These are phyloP conservation scores for Clitoria ternatea DNA, from an alignment of 306 rosid species.

Conservation along the genomic window DNA sequence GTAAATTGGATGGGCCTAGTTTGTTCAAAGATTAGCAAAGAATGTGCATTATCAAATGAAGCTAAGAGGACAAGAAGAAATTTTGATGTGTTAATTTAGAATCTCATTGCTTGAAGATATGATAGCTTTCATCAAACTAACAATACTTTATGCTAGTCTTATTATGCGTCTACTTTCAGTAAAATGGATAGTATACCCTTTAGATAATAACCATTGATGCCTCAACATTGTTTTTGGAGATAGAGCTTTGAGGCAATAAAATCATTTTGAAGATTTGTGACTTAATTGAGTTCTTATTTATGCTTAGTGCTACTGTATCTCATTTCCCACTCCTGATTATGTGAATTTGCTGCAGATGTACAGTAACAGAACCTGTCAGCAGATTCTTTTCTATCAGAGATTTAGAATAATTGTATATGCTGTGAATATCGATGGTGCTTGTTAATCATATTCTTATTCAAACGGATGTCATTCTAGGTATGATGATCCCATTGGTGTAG, in stretches of 20 bases:
- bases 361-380: slow-evolving; percentile 28
- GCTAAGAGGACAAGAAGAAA: not conserved
- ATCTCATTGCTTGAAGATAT: not conserved
- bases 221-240: slow-evolving; percentile 3
- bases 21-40: not conserved
- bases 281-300: not conserved
- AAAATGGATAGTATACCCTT: not conserved
- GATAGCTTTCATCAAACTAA: not conserved
- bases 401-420: slow-evolving; percentile 33
- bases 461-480: slow-evolving; percentile 23
- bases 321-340: slow-evolving; percentile 9
- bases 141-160: not conserved
- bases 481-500: slow-evolving; percentile 30
- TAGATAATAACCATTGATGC: not conserved
- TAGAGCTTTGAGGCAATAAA: not conserved
- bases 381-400: slow-evolving; percentile 31
- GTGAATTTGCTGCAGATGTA: slow-evolving; percentile 41
- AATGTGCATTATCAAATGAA: not conserved
- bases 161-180: not conserved
- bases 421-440: slow-evolving; percentile 38
- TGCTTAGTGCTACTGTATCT: not conserved
- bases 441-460: slow-evolving; percentile 18
- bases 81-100: slow-evolving; percentile 6
- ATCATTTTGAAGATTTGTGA: not conserved
- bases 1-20: not conserved